These are phyloP conservation scores for Backusella tarrabulga DNA, from an alignment of 192 early-diverging fungal genomes.

Conservation along the genomic window DNA sequence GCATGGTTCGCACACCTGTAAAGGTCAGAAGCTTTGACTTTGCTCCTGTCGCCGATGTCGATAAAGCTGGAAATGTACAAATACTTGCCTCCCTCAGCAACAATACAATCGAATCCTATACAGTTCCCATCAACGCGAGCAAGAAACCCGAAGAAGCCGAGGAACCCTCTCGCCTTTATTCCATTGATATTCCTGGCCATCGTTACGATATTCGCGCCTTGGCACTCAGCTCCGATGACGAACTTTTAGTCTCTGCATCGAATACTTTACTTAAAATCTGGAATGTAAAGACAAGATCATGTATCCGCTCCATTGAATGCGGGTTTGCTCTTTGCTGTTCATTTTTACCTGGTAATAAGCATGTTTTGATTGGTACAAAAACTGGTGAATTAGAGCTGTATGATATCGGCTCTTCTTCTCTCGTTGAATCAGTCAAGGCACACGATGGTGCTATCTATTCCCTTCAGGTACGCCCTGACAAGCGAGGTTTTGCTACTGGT, in stretches of 20 bases:
- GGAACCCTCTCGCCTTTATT: conserved; percentile 63
- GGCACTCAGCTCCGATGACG: conserved; percentile 87
- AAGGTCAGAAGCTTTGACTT: conserved; percentile 87
- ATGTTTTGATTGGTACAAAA: conserved; percentile 93
- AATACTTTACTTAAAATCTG: conserved; percentile 85
- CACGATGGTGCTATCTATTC: conserved; percentile 91
- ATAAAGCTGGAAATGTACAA: conserved; percentile 46
- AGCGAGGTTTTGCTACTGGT: conserved; percentile 86
- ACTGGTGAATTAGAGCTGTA: conserved; percentile 87
- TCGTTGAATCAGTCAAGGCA: conserved; percentile 87
- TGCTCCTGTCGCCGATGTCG: conserved; percentile 45
- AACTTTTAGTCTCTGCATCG: conserved; percentile 85
- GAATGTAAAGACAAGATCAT: conserved; percentile 80
- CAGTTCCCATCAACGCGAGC: conserved; percentile 52
- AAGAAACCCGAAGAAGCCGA: conserved; percentile 66
- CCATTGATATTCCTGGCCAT: conserved; percentile 87
- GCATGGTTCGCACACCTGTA: conserved; percentile 69
- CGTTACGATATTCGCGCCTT: conserved; percentile 87
- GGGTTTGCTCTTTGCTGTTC: conserved; percentile 91
- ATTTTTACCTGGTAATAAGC: conserved; percentile 89
- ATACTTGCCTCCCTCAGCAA: conserved; percentile 73
- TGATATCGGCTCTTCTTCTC: conserved; percentile 80
- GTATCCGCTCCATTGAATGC: conserved; percentile 87
- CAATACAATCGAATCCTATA: conserved; percentile 83
- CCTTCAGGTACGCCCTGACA: conserved; percentile 83